Conservation (phyloP, 495 filamentous ascomycete genomes). For the Lophium mytilinum region DNA sequence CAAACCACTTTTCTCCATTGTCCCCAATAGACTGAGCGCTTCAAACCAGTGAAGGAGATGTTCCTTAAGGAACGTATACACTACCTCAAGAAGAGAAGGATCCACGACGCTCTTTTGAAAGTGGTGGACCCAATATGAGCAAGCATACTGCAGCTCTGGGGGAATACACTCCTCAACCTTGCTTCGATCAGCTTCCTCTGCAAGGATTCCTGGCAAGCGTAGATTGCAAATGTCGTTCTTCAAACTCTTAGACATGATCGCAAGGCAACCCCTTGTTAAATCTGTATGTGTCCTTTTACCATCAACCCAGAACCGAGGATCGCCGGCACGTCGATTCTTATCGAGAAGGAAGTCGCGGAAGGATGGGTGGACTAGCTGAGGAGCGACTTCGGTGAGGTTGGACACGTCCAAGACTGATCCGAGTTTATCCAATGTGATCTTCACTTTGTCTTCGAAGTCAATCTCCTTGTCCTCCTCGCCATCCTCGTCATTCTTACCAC, state of each 20-base stretch:
- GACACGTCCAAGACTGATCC: conserved; percentile 34
- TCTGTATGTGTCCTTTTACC: conserved; percentile 30
- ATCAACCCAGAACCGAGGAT: conserved; percentile 34
- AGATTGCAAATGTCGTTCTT: conserved; percentile 37
- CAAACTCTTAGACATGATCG: conserved; percentile 25
- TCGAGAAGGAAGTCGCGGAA: conserved; percentile 47
- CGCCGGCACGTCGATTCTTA: conserved; percentile 20
- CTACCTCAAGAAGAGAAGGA: conserved; percentile 19
- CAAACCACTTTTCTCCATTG: background rate
- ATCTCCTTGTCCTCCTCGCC: background rate
- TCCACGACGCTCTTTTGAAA: conserved; percentile 26
- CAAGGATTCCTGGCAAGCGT: conserved; percentile 15
- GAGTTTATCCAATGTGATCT: conserved; percentile 20
- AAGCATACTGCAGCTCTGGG: conserved; percentile 33
- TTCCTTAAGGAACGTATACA: conserved; percentile 32
- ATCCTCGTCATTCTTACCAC: background rate
- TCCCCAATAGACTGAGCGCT: conserved; percentile 33
- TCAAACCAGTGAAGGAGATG: conserved; percentile 43
- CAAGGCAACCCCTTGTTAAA: conserved; percentile 31
- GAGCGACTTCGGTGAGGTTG: conserved; percentile 17
- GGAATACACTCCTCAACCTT: conserved; percentile 20
- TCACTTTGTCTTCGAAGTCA: conserved; percentile 5
- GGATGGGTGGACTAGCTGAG: conserved; percentile 40
- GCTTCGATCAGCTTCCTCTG: conserved; percentile 19
- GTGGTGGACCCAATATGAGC: conserved; percentile 38